Evolutionary conservation across 2,329 filamentous ascomycete species (phyloP), one percentile per base, ranked within the genome.

Genomic region (Drechmeria coniospora): DNA sequence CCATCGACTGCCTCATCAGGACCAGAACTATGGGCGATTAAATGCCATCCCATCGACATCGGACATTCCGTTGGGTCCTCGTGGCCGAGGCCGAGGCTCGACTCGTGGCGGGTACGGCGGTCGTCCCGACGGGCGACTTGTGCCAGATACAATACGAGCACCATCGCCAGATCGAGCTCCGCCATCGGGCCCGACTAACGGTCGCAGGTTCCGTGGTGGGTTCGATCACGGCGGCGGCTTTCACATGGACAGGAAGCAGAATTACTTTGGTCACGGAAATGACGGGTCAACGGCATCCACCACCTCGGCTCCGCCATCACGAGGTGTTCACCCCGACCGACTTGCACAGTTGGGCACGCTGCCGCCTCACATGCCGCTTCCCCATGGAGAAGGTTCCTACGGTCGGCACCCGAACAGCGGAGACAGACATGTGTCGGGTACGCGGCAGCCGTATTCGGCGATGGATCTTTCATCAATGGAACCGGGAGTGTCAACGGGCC

Each of bases 1-100:
- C 25, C 61, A 68, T 37, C 62, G 35, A 7, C 39, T 61, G 13
- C 56, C 54, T 30, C 62, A 67, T 34, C 63, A 71, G 36, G 71
- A 77, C 44, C 65, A 67, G 11, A 71, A 67, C 31, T 75, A 75
- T 39, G 72, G 72, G 16, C 66, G 72, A 2, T 54, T 77, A 26
- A 74, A 69, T 35, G 52, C 63, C 2, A 59, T 64, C 27, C 54
- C 61, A 26, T 54, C 57, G 15, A 47, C 57, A 18, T 41, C 59
- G 47, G 47, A 55, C 15, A 59, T 65, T 22, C 69, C 69, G 4
- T 63, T 63, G n/a, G 71, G 67, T 2, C 68, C 70, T 11, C 59
- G 62, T 27, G 64, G 57, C 36, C 63, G 59, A 40, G 65, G 58
- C 32, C 55, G 52, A 33, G 59, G 51, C 38, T 49, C 50, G 25